Percentiles rank a stretch among this genome's conserved stretches.
Evolutionary conservation across 768 basidiomycete genomes (phyloP).

Genomic region (Lactarius sp.): DNA sequence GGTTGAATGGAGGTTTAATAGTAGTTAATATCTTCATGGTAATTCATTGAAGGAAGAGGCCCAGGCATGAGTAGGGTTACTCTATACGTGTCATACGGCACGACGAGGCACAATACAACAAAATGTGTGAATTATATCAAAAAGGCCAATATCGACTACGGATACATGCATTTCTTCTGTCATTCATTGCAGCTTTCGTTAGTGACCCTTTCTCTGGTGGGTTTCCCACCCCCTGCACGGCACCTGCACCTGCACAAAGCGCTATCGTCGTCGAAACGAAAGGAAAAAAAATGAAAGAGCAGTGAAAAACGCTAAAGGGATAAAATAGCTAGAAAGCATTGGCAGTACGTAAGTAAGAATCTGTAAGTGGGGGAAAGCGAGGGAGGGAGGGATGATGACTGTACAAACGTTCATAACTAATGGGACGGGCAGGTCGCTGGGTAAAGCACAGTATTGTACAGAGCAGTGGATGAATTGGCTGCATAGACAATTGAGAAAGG

Average conservation of each 20-base stretch:
- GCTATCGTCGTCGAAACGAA: constrained; percentile 13
- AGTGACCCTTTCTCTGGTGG: background rate
- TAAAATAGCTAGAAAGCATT: constrained; percentile 13
- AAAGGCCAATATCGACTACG: background rate
- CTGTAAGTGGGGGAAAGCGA: background rate
- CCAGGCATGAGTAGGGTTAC: background rate
- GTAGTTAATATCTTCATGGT: background rate
- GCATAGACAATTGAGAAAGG: constrained; percentile 11
- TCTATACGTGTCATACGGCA: background rate
- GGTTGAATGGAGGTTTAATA: background rate
- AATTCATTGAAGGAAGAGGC: background rate
- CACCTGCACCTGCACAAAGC: background rate
- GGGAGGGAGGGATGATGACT: background rate
- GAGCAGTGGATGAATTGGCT: constrained; percentile 5
- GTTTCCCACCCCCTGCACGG: background rate
- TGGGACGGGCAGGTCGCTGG: background rate
- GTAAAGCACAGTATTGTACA: constrained; percentile 16
- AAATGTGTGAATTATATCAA: background rate
- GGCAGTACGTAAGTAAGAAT: constrained; percentile 4
- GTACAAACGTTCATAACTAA: constrained; percentile 15
- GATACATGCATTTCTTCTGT: constrained; percentile 10
- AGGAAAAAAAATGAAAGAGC: background rate
- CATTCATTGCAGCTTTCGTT: constrained; percentile 2
- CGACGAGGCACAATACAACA: background rate
- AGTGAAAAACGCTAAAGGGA: constrained; percentile 10